Evolutionary conservation across 108 stramenopile species (phyloP).

Genomic region (Stephanodiscus minutulus): DNA sequence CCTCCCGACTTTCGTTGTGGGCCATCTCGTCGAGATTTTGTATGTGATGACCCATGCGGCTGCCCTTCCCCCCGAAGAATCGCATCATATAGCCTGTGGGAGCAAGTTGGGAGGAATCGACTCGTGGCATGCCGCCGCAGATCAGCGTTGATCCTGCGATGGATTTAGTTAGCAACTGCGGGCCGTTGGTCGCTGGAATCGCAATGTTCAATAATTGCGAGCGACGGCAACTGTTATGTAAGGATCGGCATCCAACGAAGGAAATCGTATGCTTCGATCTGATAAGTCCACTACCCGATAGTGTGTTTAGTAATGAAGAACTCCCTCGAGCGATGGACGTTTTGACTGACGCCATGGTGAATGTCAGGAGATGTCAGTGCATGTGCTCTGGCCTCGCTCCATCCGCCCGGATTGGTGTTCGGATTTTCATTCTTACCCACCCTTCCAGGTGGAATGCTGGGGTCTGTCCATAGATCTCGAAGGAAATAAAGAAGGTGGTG

Average conservation of each 20-base stretch:
- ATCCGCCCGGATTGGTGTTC: too few relatives aligned
- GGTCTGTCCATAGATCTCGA: too few relatives aligned
- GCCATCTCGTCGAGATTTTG: conserved; percentile 75
- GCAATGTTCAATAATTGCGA: neutral
- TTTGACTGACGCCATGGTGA: neutral
- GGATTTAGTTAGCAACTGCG: neutral
- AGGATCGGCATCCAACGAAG: neutral
- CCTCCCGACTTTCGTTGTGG: conserved; percentile 61
- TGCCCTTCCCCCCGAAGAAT: conserved; percentile 48
- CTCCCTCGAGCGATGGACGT: neutral
- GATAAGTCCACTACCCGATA: neutral
- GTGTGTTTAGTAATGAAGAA: neutral
- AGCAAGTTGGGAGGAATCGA: neutral
- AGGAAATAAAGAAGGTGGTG: too few relatives aligned
- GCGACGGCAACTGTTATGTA: neutral
- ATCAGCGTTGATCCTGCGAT: neutral
- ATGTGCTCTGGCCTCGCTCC: too few relatives aligned
- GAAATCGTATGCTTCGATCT: neutral
- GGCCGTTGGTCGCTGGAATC: neutral
- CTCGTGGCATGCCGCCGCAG: neutral
- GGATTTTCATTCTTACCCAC: too few relatives aligned
- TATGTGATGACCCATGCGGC: conserved; percentile 69
- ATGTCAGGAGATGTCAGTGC: too few relatives aligned
- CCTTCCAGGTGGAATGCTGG: too few relatives aligned
- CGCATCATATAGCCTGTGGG: conserved; percentile 8